Evolutionary conservation across 495 filamentous ascomycete genomes (phyloP), one percentile per base, ranked within the genome.

Genomic region (Aspergillus homomorphus): DNA sequence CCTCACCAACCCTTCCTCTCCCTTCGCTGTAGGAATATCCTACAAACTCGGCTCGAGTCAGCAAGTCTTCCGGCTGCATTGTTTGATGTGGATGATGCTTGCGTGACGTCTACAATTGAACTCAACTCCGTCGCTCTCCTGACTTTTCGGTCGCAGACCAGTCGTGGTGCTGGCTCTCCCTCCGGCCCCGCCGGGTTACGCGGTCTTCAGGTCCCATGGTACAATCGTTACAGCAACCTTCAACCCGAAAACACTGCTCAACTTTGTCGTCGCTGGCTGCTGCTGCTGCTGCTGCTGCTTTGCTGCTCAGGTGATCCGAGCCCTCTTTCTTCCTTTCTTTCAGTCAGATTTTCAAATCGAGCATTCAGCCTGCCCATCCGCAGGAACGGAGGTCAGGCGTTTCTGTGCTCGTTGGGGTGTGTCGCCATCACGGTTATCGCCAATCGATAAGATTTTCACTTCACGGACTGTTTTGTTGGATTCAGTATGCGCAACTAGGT

Each of bases 201-300:
- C 61, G 64, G 64, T 55, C 62, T 6, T 45, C 21, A 41, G 23
- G 61, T 57, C 59, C 64, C 64, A 66, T 66, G 64, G 64, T 66
- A 62, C 63, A 56, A 56, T 61, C 41, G 52, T 61, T 42, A 63
- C 60, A 50, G 28, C 33, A 28, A 28, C 48, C 45, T 56, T 46
- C 56, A 53, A 57, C 63, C 58, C 53, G 63, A 52, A 33, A 59
- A 22, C 44, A 22, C 55, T 50, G 52, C 52, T 49, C 49, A 48
- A 26, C n/a, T 21, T 50, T 43, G n/a, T 22, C 22, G 38, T 33
- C 26, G 10, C 26, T 38, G 19, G 26, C 28, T 53, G 41, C 20
- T 55, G 38, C 51, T 53, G 4, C 16, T 26, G 26, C 28, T 53
- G 41, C 20, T 55, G 38, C 51, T 53, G 4, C 16, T 45, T 6